Percentiles rank a stretch among this genome's conserved stretches.
phyloP scores from a whole-genome alignment of 2,329 filamentous ascomycete genomes.

The Dothistroma pini region DNA sequence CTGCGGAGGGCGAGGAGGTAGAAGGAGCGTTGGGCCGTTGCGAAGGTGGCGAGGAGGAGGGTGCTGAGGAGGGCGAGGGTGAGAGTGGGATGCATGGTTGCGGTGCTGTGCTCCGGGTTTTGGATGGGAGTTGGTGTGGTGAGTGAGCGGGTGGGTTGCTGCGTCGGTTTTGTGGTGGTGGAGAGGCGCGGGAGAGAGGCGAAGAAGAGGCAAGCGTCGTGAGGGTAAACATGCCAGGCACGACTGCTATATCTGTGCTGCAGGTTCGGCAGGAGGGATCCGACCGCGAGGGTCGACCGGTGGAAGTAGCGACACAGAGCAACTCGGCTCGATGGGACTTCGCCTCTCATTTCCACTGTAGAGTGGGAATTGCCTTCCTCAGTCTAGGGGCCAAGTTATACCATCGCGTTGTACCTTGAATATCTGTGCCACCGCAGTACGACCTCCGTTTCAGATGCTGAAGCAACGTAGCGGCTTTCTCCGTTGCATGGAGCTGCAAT shows the following conservation, averaged over 20 bases:
- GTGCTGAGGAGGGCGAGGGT: slow-evolving; percentile 13
- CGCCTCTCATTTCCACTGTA: not conserved
- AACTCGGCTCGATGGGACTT: not conserved
- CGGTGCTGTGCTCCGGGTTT: slow-evolving; percentile 1
- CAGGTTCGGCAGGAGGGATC: not conserved
- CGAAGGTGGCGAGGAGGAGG: slow-evolving; percentile 10
- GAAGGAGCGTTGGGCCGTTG: slow-evolving; percentile 26
- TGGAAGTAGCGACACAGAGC: not conserved
- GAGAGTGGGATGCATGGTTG: slow-evolving; percentile 26
- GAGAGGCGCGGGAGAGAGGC: not conserved
- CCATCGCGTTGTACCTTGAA: no score
- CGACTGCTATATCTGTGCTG: slow-evolving; percentile 1
- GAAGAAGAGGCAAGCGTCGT: not conserved
- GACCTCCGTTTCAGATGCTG: no score
- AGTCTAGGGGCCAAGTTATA: no score
- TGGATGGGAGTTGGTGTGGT: slow-evolving; percentile 1
- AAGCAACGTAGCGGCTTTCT: no score
- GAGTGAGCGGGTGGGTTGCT: not conserved
- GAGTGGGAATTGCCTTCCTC: not conserved
- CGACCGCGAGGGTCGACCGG: not conserved
- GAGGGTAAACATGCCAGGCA: not conserved
- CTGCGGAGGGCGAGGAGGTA: slow-evolving; percentile 27
- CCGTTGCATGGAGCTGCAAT: no score
- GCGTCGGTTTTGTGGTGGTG: not conserved
- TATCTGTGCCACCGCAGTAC: no score